A percentile compares a stretch with the other conserved stretches of the same genome.
Evolutionary conservation across 306 rosid genomes (phyloP).

Genomic region (Begonia fuchsioides): DNA sequence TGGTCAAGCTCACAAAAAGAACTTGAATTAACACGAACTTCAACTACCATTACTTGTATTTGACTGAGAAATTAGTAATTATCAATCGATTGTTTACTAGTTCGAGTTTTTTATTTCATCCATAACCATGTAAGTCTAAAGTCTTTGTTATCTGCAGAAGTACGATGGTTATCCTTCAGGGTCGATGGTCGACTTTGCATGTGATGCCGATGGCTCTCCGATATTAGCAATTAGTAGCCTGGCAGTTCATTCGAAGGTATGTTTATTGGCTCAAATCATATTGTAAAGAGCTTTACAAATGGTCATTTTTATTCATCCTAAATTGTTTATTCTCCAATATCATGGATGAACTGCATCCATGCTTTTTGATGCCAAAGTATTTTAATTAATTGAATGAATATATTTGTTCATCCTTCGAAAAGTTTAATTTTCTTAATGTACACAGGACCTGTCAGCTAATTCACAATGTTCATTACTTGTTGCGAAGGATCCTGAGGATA

Average conservation of each 20-base stretch:
- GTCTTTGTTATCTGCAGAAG: slow-evolving; percentile 31
- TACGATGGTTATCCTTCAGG: slow-evolving; percentile 84
- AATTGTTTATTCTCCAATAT: background rate
- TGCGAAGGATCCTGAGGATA: slow-evolving; percentile 82
- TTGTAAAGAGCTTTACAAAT: too few species aligned
- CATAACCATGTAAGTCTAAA: too few species aligned
- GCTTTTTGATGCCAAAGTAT: background rate
- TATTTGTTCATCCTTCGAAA: background rate
- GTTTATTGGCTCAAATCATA: background rate
- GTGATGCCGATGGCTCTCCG: slow-evolving; percentile 74
- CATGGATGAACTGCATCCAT: background rate
- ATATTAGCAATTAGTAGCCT: slow-evolving; percentile 80
- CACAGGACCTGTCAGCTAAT: slow-evolving; percentile 60
- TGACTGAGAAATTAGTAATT: too few species aligned
- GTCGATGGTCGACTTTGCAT: slow-evolving; percentile 86
- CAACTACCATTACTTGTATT: too few species aligned
- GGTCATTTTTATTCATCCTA: too few species aligned
- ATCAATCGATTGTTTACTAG: too few species aligned
- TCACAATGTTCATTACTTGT: slow-evolving; percentile 80
- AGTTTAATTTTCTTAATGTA: slow-evolving; percentile 3
- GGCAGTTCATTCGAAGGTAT: slow-evolving; percentile 76
- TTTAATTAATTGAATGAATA: background rate
- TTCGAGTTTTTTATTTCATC: too few species aligned
- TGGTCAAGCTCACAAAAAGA: too few species aligned
- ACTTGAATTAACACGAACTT: too few species aligned